Evolutionary conservation across 2,329 filamentous ascomycete genomes (phyloP).

Genomic region (Phoma sp.): DNA sequence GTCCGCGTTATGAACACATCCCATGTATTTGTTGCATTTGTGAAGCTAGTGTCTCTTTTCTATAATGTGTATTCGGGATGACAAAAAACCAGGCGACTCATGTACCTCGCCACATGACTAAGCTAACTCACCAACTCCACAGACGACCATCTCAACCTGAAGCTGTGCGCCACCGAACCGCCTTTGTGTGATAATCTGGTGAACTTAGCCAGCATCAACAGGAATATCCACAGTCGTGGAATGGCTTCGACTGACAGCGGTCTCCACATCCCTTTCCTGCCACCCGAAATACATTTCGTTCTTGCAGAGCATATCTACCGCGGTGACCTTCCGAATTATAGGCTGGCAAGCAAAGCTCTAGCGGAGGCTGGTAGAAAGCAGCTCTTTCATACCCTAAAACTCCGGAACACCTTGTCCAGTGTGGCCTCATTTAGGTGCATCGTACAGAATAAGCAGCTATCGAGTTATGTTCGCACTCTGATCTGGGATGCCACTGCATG

Average conservation of each 20-base stretch:
- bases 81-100: no score
- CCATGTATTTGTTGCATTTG: no score
- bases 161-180: not conserved
- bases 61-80: no score
- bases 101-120: no score
- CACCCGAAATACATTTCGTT: slow-evolving; percentile 18
- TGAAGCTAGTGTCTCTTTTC: no score
- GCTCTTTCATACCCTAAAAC: slow-evolving; percentile 18
- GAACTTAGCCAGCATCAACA: no score
- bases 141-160: no score
- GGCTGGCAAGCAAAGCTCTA: slow-evolving; percentile 15
- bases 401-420: slow-evolving; percentile 16
- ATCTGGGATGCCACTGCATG: slow-evolving; percentile 19
- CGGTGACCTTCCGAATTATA: slow-evolving; percentile 17
- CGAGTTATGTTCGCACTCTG: slow-evolving; percentile 14
- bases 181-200: not conserved
- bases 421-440: slow-evolving; percentile 14
- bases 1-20: no score
- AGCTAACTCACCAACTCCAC: no score
- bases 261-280: slow-evolving; percentile 12
- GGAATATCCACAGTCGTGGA: not conserved
- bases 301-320: slow-evolving; percentile 15
- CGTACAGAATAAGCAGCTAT: slow-evolving; percentile 5
- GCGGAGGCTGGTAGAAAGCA: slow-evolving; percentile 9
- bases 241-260: not conserved